Percentiles rank a stretch among this genome's conserved stretches.
Conservation (phyloP, 805 yeast genomes). For the Priceomyces melissophilus region DNA sequence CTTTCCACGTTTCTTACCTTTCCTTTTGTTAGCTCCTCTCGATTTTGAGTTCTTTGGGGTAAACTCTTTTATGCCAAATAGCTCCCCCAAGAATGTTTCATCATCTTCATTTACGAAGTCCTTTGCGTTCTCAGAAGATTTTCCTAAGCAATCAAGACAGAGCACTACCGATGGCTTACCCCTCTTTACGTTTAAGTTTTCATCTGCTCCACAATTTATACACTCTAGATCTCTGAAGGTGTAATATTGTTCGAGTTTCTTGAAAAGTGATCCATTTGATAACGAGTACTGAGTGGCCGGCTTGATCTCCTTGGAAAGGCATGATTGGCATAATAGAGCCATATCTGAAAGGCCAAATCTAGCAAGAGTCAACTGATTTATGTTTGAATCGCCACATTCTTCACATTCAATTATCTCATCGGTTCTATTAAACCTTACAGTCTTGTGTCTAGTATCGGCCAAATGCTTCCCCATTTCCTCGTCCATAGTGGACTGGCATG, state of each 20-base stretch:
- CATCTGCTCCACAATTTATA: constrained; percentile 39
- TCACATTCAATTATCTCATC: constrained; percentile 52
- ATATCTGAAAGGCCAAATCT: constrained; percentile 57
- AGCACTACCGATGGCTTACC: constrained; percentile 22
- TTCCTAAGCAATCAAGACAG: constrained; percentile 43
- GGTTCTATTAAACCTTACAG: constrained; percentile 28
- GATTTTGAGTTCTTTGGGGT: constrained; percentile 20
- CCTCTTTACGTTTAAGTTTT: constrained; percentile 22
- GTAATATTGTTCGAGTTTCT: constrained; percentile 44
- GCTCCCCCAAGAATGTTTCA: constrained; percentile 44
- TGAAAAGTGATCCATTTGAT: constrained; percentile 54
- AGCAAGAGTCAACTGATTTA: constrained; percentile 49
- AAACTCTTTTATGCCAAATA: constrained; percentile 47
- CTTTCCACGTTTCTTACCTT: constrained; percentile 15
- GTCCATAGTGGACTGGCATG: constrained; percentile 39
- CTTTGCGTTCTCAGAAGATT: constrained; percentile 8
- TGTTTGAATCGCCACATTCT: constrained; percentile 51
- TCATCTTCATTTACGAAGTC: constrained; percentile 43
- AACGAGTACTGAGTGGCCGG: constrained; percentile 50
- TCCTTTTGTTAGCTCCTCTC: constrained; percentile 30
- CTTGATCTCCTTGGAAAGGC: constrained; percentile 43
- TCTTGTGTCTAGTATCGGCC: constrained; percentile 51
- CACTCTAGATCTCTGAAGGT: constrained; percentile 52
- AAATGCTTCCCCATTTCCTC: constrained; percentile 50
- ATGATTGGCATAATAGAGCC: constrained; percentile 45